These are phyloP conservation scores for Discostella stelligera DNA, from an alignment of 352 stramenopile species.

Conservation along the genomic window DNA sequence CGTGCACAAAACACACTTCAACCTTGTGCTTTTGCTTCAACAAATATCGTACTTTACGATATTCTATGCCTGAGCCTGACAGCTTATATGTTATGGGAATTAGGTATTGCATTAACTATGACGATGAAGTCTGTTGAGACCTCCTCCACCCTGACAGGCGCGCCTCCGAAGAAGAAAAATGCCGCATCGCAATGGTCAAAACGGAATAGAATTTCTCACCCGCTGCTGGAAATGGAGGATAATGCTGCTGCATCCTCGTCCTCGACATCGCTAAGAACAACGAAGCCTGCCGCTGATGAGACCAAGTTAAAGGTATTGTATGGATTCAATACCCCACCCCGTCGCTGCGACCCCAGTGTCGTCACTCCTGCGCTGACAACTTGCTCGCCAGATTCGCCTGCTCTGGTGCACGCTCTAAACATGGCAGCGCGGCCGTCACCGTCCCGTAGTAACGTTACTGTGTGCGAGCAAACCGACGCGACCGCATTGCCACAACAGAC, in stretches of 20 bases:
- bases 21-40: too few species aligned
- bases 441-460: background rate
- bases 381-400: background rate
- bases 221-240: background rate
- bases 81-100: too few species aligned
- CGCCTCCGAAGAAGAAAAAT: conserved; percentile 19
- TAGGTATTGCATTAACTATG: background rate
- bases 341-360: background rate
- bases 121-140: background rate
- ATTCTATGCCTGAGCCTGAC: too few species aligned
- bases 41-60: too few species aligned
- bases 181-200: conserved; percentile 9
- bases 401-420: conserved; percentile 10
- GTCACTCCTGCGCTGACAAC: conserved; percentile 1
- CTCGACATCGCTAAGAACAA: background rate
- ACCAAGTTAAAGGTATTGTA: background rate
- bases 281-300: background rate
- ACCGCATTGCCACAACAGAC: background rate
- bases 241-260: background rate
- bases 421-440: conserved; percentile 12
- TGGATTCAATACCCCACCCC: background rate
- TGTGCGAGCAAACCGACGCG: background rate
- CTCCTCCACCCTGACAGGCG: background rate
- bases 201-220: conserved; percentile 15
- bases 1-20: too few species aligned